These are phyloP conservation scores for Elsinoe ampelina DNA, from an alignment of 2,329 filamentous ascomycete species.

Conservation along the genomic window DNA sequence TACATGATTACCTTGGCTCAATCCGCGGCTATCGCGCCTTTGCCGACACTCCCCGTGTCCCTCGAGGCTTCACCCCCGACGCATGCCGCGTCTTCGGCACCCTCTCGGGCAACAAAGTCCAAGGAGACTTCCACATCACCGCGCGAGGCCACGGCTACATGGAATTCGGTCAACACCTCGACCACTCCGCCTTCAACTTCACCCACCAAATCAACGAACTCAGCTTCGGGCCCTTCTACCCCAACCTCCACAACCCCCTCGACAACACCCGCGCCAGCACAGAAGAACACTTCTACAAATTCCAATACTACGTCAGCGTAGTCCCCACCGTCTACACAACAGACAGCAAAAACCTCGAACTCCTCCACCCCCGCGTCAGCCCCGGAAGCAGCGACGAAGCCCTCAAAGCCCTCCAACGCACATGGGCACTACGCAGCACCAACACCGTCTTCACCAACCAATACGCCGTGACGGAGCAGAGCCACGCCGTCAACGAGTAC, in stretches of 20 bases:
- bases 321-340: constrained; percentile 85
- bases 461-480: constrained; percentile 92
- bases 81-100: constrained; percentile 85
- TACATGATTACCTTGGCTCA: constrained; percentile 78
- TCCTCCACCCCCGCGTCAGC: constrained; percentile 31
- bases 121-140: constrained; percentile 97
- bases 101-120: constrained; percentile 88
- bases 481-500: constrained; percentile 56
- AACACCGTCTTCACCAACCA: constrained; percentile 85
- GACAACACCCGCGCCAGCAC: constrained; percentile 79
- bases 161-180: constrained; percentile 68
- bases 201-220: constrained; percentile 93
- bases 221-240: constrained; percentile 95
- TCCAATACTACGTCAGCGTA: constrained; percentile 93
- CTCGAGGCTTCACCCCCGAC: constrained; percentile 44
- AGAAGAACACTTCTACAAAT: constrained; percentile 77
- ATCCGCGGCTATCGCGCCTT: constrained; percentile 58
- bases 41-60: constrained; percentile 62
- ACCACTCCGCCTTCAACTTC: constrained; percentile 90
- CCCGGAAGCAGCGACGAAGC: constrained; percentile 31
- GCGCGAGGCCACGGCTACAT: constrained; percentile 91
- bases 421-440: constrained; percentile 23
- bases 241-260: constrained; percentile 84
- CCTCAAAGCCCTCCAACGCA: constrained; percentile 20
- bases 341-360: constrained; percentile 40